Percentiles rank a stretch among this genome's conserved stretches.
Evolutionary conservation across 2,329 filamentous ascomycete genomes (phyloP).

Genomic region (Fusarium annulatum): DNA sequence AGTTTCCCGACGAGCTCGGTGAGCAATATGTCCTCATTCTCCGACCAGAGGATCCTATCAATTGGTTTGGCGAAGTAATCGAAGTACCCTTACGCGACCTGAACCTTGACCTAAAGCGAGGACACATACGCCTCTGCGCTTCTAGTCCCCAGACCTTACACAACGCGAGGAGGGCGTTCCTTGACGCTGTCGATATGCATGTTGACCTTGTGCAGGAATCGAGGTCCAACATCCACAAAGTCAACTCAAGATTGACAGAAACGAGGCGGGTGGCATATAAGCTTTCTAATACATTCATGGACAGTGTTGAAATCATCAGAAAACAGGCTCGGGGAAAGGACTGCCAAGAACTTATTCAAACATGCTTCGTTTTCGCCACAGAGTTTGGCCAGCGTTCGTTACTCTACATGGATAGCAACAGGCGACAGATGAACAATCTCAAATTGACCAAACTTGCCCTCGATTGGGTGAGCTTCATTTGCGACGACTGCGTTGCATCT

Average conservation of each 20-base stretch:
- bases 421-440: constrained; percentile 95
- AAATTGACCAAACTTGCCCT: constrained; percentile 93
- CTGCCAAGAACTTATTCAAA: constrained; percentile 96
- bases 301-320: constrained; percentile 93
- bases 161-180: constrained; percentile 81
- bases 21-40: constrained; percentile 85
- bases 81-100: constrained; percentile 79
- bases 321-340: constrained; percentile 85
- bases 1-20: constrained; percentile 74
- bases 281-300: constrained; percentile 97
- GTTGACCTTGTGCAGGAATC: constrained; percentile 92
- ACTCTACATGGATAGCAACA: constrained; percentile 94
- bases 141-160: constrained; percentile 84
- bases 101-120: constrained; percentile 84
- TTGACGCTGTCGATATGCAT: constrained; percentile 82
- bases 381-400: constrained; percentile 97
- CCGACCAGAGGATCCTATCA: constrained; percentile 79
- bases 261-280: constrained; percentile 97
- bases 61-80: constrained; percentile 85
- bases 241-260: constrained; percentile 90
- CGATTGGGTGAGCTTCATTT: constrained; percentile 98
- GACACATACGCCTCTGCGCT: constrained; percentile 88
- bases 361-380: constrained; percentile 98
- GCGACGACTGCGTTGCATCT: constrained; percentile 93
- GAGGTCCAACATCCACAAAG: constrained; percentile 90